Evolutionary conservation across 805 yeast genomes (phyloP).

Genomic region (Yueomyces sp.): DNA sequence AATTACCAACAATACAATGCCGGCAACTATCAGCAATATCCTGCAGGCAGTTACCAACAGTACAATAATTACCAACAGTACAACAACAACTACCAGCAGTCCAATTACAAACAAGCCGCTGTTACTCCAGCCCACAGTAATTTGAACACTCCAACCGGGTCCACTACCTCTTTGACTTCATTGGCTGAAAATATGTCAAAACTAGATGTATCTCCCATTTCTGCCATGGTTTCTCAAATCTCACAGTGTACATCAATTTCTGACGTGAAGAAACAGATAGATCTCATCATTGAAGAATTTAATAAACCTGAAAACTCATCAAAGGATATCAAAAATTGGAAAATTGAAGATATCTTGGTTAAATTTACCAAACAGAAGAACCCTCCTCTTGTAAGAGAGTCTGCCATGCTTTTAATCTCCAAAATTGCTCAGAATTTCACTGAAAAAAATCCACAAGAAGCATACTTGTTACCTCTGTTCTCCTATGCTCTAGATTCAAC

Average conservation of each 20-base stretch:
- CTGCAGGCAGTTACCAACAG: slow-evolving; percentile 6
- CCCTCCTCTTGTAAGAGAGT: slow-evolving; percentile 62
- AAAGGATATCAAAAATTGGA: slow-evolving; percentile 45
- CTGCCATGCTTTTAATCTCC: slow-evolving; percentile 50
- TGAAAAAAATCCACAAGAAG: slow-evolving; percentile 61
- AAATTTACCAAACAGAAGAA: slow-evolving; percentile 64
- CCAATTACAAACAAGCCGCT: slow-evolving; percentile 22
- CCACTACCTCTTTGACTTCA: slow-evolving; percentile 63
- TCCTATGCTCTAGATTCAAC: slow-evolving; percentile 53
- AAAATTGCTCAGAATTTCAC: slow-evolving; percentile 48
- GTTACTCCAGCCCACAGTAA: slow-evolving; percentile 24
- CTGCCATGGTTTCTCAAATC: slow-evolving; percentile 32
- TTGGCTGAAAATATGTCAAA: slow-evolving; percentile 58
- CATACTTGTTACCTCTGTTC: slow-evolving; percentile 53
- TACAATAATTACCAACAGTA: slow-evolving; percentile 1
- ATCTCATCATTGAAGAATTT: slow-evolving; percentile 34
- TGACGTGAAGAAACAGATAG: slow-evolving; percentile 25
- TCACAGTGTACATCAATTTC: slow-evolving; percentile 23
- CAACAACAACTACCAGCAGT: slow-evolving; percentile 8
- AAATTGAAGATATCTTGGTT: slow-evolving; percentile 45
- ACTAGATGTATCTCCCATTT: slow-evolving; percentile 52
- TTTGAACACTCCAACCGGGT: slow-evolving; percentile 32
- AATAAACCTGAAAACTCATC: slow-evolving; percentile 26
- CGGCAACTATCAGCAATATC: slow-evolving; percentile 5
- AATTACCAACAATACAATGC: slow-evolving; percentile 5